Evolutionary conservation across 169 alveolate species (phyloP).

Genomic region (Eimeria falciformis): DNA sequence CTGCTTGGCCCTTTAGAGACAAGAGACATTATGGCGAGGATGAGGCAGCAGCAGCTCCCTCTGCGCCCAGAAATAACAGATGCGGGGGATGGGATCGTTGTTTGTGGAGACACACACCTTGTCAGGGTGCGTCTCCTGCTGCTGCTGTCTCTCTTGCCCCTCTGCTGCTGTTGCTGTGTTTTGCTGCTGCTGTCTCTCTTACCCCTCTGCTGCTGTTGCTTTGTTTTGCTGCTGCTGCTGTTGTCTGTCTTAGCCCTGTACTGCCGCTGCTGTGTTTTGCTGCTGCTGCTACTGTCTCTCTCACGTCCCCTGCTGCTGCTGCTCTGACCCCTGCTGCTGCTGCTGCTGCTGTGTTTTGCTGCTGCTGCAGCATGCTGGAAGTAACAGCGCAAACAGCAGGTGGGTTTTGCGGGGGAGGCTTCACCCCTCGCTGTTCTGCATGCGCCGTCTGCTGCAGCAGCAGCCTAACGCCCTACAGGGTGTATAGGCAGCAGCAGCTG

Average conservation of each 20-base stretch:
- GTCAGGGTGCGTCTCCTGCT: not conserved
- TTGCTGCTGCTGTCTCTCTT: no score
- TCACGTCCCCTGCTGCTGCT: no score
- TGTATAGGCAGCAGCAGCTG: not conserved
- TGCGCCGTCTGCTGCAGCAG: constrained; percentile 2
- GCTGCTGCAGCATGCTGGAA: not conserved
- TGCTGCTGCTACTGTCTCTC: no score
- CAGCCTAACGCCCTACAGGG: not conserved
- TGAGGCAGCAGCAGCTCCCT: not conserved
- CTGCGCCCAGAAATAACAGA: not conserved
- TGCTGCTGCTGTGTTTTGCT: not conserved
- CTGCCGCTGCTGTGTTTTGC: no score
- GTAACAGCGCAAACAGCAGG: not conserved
- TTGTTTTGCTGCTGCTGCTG: not conserved
- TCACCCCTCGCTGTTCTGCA: not conserved
- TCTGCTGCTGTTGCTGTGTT: not conserved
- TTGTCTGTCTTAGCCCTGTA: not conserved
- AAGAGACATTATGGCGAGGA: not conserved
- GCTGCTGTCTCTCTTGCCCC: not conserved
- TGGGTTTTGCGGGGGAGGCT: not conserved
- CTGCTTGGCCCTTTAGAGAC: not conserved
- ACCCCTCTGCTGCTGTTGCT: no score
- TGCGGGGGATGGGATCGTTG: not conserved
- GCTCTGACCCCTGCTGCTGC: no score
- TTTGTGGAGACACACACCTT: not conserved